A percentile compares a stretch with the other conserved stretches of the same genome.
These are phyloP conservation scores for Thelonectria rubi DNA, from an alignment of 2,329 filamentous ascomycete species.

Conservation along the genomic window DNA sequence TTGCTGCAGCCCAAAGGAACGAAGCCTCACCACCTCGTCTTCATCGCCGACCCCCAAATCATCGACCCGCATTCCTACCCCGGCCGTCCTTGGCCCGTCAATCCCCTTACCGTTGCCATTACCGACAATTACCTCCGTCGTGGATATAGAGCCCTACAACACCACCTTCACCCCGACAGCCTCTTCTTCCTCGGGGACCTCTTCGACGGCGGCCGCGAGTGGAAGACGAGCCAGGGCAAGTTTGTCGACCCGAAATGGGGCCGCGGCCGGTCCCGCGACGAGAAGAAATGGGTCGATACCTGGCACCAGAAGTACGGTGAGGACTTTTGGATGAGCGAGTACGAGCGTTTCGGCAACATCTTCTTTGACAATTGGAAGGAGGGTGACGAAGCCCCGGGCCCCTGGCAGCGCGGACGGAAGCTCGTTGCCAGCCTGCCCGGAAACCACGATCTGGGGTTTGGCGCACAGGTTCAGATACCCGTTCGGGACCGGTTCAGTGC, in stretches of 20 bases:
- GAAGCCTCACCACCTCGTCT: constrained; percentile 82
- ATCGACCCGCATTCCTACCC: constrained; percentile 97
- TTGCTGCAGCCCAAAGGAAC: constrained; percentile 73
- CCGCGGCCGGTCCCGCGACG: constrained; percentile 58
- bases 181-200: constrained; percentile 92
- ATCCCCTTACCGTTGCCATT: constrained; percentile 63
- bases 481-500: constrained; percentile 85
- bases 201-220: constrained; percentile 95
- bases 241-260: constrained; percentile 70
- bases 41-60: constrained; percentile 90
- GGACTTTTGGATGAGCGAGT: constrained; percentile 87
- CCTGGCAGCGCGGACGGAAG: constrained; percentile 74
- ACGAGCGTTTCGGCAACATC: constrained; percentile 83
- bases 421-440: constrained; percentile 88
- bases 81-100: constrained; percentile 72
- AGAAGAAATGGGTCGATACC: constrained; percentile 65
- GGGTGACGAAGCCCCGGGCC: constrained; percentile 61
- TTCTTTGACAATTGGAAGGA: constrained; percentile 78
- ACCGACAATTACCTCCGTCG: constrained; percentile 92
- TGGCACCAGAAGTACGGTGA: constrained; percentile 82
- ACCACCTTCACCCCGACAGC: constrained; percentile 81
- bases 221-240: constrained; percentile 75
- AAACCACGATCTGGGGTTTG: constrained; percentile 95
- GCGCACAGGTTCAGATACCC: constrained; percentile 79
- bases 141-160: constrained; percentile 81